Conservation (phyloP, 306 rosid species). For the Urtica urens region DNA sequence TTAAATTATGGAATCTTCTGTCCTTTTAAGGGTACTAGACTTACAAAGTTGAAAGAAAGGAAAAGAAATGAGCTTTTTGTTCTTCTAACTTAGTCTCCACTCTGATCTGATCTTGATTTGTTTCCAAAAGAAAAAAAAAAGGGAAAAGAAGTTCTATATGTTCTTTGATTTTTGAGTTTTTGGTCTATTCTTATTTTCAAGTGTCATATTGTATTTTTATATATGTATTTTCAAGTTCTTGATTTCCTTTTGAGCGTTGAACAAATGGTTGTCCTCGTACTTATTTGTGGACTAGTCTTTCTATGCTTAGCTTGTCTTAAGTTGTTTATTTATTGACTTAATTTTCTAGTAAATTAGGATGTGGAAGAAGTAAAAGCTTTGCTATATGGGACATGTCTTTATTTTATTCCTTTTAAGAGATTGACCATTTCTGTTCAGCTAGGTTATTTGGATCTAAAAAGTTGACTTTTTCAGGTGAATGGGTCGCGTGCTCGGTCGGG, state of each 20-base stretch:
- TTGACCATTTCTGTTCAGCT: slow-evolving; percentile 4
- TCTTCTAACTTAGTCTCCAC: slow-evolving; percentile 13
- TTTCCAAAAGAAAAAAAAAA: neutral
- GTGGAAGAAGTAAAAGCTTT: slow-evolving; percentile 1
- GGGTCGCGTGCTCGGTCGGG: slow-evolving; percentile 85
- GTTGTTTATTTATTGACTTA: slow-evolving; percentile 3
- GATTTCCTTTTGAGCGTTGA: slow-evolving; percentile 8
- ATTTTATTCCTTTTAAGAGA: neutral
- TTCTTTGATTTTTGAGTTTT: slow-evolving; percentile 18
- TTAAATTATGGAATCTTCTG: slow-evolving; percentile 52
- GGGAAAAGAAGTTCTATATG: slow-evolving; percentile 4
- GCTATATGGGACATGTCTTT: neutral
- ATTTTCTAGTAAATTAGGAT: slow-evolving; percentile 8
- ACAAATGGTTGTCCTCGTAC: slow-evolving; percentile 13
- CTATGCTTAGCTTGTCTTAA: neutral
- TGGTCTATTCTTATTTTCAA: slow-evolving; percentile 14
- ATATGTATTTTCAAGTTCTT: slow-evolving; percentile 10
- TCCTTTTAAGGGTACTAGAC: slow-evolving; percentile 14
- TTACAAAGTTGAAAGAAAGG: slow-evolving; percentile 13
- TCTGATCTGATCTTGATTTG: neutral
- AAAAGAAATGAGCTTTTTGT: slow-evolving; percentile 3
- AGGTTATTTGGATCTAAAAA: neutral
- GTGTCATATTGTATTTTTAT: slow-evolving; percentile 4
- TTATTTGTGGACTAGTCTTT: neutral
- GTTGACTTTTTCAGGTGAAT: slow-evolving; percentile 46